phyloP scores from a whole-genome alignment of 1,284 basidiomycete species.

The Afroboletus lepidellus region DNA sequence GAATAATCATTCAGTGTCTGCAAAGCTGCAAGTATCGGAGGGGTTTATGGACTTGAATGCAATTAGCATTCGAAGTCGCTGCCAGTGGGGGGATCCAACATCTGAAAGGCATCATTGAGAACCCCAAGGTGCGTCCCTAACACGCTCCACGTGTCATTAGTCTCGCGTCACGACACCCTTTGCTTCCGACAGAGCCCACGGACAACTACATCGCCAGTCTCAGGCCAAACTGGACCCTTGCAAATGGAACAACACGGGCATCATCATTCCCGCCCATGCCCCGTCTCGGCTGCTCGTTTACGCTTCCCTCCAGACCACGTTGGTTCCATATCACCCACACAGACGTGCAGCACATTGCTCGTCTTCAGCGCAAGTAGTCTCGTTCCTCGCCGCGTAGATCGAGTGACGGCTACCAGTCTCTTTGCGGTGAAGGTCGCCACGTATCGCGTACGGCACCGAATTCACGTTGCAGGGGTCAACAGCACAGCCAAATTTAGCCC shows the following conservation, averaged over 20 bases:
- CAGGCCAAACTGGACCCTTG: slow-evolving; percentile 3
- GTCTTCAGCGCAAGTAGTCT: slow-evolving; percentile 47
- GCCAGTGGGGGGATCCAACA: slow-evolving; percentile 34
- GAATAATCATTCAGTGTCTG: too few species aligned
- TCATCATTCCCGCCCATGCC: slow-evolving; percentile 28
- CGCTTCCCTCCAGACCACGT: slow-evolving; percentile 24
- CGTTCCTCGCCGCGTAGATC: slow-evolving; percentile 49
- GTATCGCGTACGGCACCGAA: slow-evolving; percentile 65
- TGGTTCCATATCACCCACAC: slow-evolving; percentile 43
- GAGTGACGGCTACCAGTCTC: slow-evolving; percentile 18
- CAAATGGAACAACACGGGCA: slow-evolving; percentile 2
- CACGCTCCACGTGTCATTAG: slow-evolving; percentile 20
- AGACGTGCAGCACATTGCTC: slow-evolving; percentile 35
- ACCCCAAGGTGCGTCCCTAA: slow-evolving; percentile 53
- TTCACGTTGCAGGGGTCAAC: slow-evolving; percentile 69
- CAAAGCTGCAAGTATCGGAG: too few species aligned
- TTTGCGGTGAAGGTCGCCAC: slow-evolving; percentile 15
- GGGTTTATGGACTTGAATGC: too few species aligned
- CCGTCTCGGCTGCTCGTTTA: slow-evolving; percentile 27
- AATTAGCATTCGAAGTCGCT: slow-evolving; percentile 19
- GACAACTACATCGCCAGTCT: slow-evolving; percentile 33
- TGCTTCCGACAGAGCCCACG: slow-evolving; percentile 28
- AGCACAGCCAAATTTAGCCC: slow-evolving; percentile 62
- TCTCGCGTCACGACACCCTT: slow-evolving; percentile 42
- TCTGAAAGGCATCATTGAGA: slow-evolving; percentile 71